phyloP scores from a whole-genome alignment of 1,139 yeast species.

The Candida sanyaensis region DNA sequence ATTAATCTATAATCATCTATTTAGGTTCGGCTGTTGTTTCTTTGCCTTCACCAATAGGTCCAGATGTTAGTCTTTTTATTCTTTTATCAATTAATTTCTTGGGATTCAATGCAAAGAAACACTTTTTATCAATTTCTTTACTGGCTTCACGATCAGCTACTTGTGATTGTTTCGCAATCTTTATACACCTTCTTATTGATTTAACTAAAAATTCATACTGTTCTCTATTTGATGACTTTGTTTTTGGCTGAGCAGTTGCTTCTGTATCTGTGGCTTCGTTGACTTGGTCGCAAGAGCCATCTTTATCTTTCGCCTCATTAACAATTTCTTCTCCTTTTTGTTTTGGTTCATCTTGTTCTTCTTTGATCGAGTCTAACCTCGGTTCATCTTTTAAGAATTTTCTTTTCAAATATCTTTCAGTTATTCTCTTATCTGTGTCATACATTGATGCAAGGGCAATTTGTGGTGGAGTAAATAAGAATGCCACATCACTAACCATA shows the following conservation, averaged over 20 bases:
- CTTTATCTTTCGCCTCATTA: slow-evolving; percentile 7
- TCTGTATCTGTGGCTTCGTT: slow-evolving; percentile 8
- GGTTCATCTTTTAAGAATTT: slow-evolving; percentile 43
- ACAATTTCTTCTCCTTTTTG: slow-evolving; percentile 10
- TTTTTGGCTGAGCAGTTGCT: slow-evolving; percentile 9
- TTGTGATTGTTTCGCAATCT: slow-evolving; percentile 39
- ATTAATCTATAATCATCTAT: background rate
- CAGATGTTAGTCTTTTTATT: slow-evolving; percentile 21
- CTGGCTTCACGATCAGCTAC: slow-evolving; percentile 63
- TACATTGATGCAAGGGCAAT: slow-evolving; percentile 87
- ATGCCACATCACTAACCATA: slow-evolving; percentile 71
- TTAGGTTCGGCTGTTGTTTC: slow-evolving; percentile 3
- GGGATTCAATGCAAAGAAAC: slow-evolving; percentile 66
- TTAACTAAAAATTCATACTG: slow-evolving; percentile 46
- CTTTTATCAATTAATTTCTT: slow-evolving; percentile 47
- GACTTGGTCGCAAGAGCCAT: slow-evolving; percentile 10
- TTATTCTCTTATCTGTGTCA: slow-evolving; percentile 61
- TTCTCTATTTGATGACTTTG: slow-evolving; percentile 15
- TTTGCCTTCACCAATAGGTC: background rate
- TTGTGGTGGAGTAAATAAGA: slow-evolving; percentile 89
- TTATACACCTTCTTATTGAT: slow-evolving; percentile 53
- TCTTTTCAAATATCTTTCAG: slow-evolving; percentile 62
- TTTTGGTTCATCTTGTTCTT: slow-evolving; percentile 13
- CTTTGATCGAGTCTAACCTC: slow-evolving; percentile 16
- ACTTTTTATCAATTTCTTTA: slow-evolving; percentile 59